Evolutionary conservation across 2,329 filamentous ascomycete species (phyloP).

Genomic region (Alternaria sp.): DNA sequence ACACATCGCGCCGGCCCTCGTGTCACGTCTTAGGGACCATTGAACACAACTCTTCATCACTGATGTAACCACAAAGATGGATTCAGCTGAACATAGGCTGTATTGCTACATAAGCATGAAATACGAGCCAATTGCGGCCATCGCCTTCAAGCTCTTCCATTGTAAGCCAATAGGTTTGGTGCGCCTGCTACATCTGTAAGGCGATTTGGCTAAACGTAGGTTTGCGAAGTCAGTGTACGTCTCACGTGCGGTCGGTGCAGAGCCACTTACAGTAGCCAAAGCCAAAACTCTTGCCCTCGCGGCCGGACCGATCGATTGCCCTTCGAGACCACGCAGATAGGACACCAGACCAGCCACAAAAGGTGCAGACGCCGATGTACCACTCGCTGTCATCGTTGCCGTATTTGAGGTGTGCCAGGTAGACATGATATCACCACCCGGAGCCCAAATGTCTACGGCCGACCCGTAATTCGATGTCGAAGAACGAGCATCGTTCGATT

Average conservation of each 20-base stretch:
- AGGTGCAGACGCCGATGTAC: conserved; percentile 71
- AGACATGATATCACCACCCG: conserved; percentile 49
- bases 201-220: neutral
- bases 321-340: conserved; percentile 66
- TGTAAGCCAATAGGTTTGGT: conserved; percentile 35
- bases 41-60: neutral
- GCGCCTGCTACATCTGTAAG: conserved; percentile 28
- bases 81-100: neutral
- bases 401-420: conserved; percentile 55
- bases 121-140: neutral
- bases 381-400: conserved; percentile 54
- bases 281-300: conserved; percentile 28
- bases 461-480: conserved; percentile 45
- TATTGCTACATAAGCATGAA: neutral
- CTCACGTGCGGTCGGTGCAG: neutral
- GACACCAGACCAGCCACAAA: conserved; percentile 72
- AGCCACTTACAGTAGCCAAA: conserved; percentile 19
- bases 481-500: conserved; percentile 30
- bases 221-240: neutral
- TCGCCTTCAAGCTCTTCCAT: conserved; percentile 19
- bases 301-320: conserved; percentile 22
- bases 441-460: conserved; percentile 47
- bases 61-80: neutral
- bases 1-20: neutral
- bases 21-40: neutral